These are phyloP conservation scores for Globisporangium megalacanthum DNA, from an alignment of 352 stramenopile genomes.

Conservation along the genomic window DNA sequence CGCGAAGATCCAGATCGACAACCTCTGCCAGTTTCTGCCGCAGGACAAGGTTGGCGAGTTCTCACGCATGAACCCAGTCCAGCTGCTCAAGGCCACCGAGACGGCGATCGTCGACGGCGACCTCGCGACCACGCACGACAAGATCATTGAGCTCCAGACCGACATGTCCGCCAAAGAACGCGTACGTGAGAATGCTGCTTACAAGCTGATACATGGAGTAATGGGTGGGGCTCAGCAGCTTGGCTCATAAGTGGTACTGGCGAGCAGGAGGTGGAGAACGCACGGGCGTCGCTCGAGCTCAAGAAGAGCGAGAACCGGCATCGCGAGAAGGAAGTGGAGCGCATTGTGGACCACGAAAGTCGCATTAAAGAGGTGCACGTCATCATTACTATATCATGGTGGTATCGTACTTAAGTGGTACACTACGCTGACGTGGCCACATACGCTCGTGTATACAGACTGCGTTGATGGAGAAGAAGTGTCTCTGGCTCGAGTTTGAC, in stretches of 20 bases:
- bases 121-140: slow-evolving; percentile 61
- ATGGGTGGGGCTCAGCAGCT: neutral
- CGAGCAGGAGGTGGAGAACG: slow-evolving; percentile 56
- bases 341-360: slow-evolving; percentile 76
- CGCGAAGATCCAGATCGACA: slow-evolving; percentile 96
- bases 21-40: slow-evolving; percentile 98
- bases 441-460: slow-evolving; percentile 29
- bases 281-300: slow-evolving; percentile 55
- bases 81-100: slow-evolving; percentile 79
- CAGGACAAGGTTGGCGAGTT: slow-evolving; percentile 95
- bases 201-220: neutral
- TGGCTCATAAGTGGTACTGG: neutral
- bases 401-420: neutral
- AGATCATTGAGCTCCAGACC: slow-evolving; percentile 72
- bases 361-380: slow-evolving; percentile 61
- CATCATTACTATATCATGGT: neutral
- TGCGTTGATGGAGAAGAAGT: slow-evolving; percentile 83
- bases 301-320: slow-evolving; percentile 83
- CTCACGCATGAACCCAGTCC: slow-evolving; percentile 76
- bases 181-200: slow-evolving; percentile 19
- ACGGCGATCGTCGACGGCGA: slow-evolving; percentile 69
- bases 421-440: neutral
- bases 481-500: slow-evolving; percentile 81
- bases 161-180: slow-evolving; percentile 67
- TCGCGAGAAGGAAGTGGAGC: slow-evolving; percentile 80